phyloP scores from a whole-genome alignment of 768 basidiomycete genomes.

The Leccinum longicurvipes region DNA sequence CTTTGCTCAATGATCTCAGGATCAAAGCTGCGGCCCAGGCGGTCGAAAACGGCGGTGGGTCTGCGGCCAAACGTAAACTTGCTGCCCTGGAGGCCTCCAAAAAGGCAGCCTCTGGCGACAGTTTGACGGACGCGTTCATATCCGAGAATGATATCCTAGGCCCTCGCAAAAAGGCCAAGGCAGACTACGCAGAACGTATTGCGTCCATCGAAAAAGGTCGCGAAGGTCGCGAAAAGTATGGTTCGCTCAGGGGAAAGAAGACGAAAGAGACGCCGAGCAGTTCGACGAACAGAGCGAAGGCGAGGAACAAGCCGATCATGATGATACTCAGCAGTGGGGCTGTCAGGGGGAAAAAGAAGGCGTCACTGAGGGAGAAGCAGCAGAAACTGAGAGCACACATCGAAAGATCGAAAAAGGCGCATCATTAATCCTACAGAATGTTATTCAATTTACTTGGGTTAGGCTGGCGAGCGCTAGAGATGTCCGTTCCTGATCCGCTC shows the following conservation, averaged over 20 bases:
- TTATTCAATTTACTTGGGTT: background rate
- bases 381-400: slow-evolving; percentile 74
- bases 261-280: slow-evolving; percentile 79
- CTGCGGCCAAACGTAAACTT: slow-evolving; percentile 85
- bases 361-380: slow-evolving; percentile 78
- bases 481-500: slow-evolving; percentile 33
- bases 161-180: slow-evolving; percentile 88
- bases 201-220: slow-evolving; percentile 89
- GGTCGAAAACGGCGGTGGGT: slow-evolving; percentile 66
- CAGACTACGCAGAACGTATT: slow-evolving; percentile 90
- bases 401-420: slow-evolving; percentile 57
- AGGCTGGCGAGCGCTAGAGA: slow-evolving; percentile 11
- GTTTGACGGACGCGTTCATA: slow-evolving; percentile 54
- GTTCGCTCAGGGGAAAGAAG: slow-evolving; percentile 88
- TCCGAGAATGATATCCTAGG: slow-evolving; percentile 92
- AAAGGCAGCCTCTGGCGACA: slow-evolving; percentile 47
- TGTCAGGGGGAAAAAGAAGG: slow-evolving; percentile 82
- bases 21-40: slow-evolving; percentile 72
- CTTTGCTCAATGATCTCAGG: slow-evolving; percentile 82
- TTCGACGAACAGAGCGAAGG: slow-evolving; percentile 90
- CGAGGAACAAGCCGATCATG: slow-evolving; percentile 93
- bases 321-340: slow-evolving; percentile 79
- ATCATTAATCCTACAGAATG: slow-evolving; percentile 15
- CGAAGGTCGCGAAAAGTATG: slow-evolving; percentile 93
- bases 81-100: slow-evolving; percentile 72